phyloP scores from a whole-genome alignment of 495 filamentous ascomycete species.

The Penicillium antarcticum region DNA sequence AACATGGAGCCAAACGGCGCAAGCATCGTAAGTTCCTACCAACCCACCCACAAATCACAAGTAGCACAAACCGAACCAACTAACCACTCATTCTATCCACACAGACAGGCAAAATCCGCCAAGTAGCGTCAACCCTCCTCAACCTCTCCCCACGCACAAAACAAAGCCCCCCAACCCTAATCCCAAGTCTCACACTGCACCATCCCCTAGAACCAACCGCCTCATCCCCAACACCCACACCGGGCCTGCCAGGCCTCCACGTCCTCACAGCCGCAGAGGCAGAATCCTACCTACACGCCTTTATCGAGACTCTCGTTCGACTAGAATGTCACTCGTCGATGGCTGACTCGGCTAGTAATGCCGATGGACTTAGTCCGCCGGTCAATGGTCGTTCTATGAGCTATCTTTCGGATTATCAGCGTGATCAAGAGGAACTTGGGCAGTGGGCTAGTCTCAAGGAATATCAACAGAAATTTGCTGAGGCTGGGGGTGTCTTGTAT shows the following conservation, averaged over 20 bases:
- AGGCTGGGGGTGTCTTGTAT: slow-evolving; percentile 54
- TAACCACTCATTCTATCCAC: neutral
- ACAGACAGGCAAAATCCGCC: slow-evolving; percentile 64
- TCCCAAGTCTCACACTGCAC: slow-evolving; percentile 4
- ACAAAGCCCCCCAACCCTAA: slow-evolving; percentile 1
- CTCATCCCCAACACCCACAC: neutral
- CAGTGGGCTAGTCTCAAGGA: slow-evolving; percentile 73
- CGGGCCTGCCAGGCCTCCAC: slow-evolving; percentile 24
- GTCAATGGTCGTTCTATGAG: slow-evolving; percentile 36
- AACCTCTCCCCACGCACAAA: slow-evolving; percentile 41
- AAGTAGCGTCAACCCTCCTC: slow-evolving; percentile 72
- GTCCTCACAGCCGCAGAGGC: slow-evolving; percentile 42
- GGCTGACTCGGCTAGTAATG: slow-evolving; percentile 7
- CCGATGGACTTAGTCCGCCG: slow-evolving; percentile 21
- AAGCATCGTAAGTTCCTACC: slow-evolving; percentile 53
- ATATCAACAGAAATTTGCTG: slow-evolving; percentile 68
- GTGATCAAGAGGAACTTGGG: slow-evolving; percentile 69
- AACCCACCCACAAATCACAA: neutral
- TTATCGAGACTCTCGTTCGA: slow-evolving; percentile 67
- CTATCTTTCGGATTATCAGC: slow-evolving; percentile 46
- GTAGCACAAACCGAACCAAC: slow-evolving; percentile 2
- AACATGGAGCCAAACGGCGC: slow-evolving; percentile 80
- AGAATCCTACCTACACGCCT: slow-evolving; percentile 62
- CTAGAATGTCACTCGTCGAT: slow-evolving; percentile 49
- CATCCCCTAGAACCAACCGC: slow-evolving; percentile 9